A percentile compares a stretch with the other conserved stretches of the same genome.
phyloP scores from a whole-genome alignment of 202 grass and related monocot genomes.

The Setaria italica region DNA sequence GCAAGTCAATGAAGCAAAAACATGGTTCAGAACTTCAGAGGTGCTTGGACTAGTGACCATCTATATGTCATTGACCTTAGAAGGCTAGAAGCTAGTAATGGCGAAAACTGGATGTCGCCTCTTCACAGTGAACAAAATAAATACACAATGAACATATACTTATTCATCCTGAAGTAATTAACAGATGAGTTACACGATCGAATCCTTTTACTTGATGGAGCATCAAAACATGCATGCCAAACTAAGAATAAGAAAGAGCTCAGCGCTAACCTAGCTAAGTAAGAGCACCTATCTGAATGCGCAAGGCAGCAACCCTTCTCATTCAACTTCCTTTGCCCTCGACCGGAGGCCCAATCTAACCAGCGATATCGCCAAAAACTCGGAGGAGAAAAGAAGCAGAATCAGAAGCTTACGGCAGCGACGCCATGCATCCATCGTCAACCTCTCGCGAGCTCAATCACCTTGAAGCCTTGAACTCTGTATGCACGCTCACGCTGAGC shows the following conservation, averaged over 20 bases:
- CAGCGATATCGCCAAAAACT: background rate
- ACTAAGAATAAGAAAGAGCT: slow-evolving; percentile 8
- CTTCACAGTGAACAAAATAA: background rate
- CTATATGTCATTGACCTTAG: background rate
- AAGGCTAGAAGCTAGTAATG: too few relatives aligned
- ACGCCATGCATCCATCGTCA: background rate
- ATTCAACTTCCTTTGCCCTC: slow-evolving; percentile 50
- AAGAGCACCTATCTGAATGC: background rate
- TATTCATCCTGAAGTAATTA: slow-evolving; percentile 26
- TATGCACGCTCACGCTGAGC: background rate
- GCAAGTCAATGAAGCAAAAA: background rate
- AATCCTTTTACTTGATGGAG: slow-evolving; percentile 39
- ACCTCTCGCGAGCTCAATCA: background rate
- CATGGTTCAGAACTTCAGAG: background rate
- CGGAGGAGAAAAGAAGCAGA: slow-evolving; percentile 48
- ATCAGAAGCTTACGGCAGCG: slow-evolving; percentile 45
- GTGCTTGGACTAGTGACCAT: background rate
- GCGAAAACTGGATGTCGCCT: background rate
- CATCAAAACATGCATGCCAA: slow-evolving; percentile 33
- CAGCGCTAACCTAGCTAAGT: background rate
- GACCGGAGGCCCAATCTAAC: background rate
- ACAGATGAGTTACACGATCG: slow-evolving; percentile 42
- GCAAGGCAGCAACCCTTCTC: slow-evolving; percentile 18
- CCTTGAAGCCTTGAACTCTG: background rate
- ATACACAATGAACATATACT: slow-evolving; percentile 35